phyloP scores from a whole-genome alignment of 2,329 filamentous ascomycete species.

The Ceratocystis huliohia region DNA sequence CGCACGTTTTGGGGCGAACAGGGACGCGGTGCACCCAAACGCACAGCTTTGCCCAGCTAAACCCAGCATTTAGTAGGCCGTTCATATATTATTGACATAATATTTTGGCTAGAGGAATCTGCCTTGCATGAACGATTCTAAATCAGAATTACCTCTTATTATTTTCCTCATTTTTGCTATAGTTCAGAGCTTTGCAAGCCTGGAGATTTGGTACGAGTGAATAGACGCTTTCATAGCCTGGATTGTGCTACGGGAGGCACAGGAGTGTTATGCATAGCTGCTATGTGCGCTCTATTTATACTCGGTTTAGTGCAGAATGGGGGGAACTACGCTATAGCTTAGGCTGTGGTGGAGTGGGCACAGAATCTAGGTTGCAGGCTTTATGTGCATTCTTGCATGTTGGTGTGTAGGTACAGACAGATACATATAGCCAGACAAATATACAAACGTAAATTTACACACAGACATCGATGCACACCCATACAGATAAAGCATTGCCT shows the following conservation, averaged over 20 bases:
- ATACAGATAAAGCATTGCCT: background rate
- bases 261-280: background rate
- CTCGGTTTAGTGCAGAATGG: too few relatives aligned
- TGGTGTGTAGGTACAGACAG: background rate
- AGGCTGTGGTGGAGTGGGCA: background rate
- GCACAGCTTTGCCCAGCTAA: background rate
- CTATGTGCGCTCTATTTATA: background rate
- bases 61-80: background rate
- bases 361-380: background rate
- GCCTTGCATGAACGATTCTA: background rate
- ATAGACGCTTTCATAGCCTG: background rate
- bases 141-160: background rate
- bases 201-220: background rate
- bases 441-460: background rate
- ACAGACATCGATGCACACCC: background rate
- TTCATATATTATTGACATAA: background rate
- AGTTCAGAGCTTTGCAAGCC: background rate
- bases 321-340: background rate
- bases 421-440: background rate
- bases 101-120: background rate
- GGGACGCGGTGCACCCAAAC: background rate
- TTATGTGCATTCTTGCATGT: background rate
- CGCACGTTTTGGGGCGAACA: background rate
- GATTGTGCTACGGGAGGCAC: background rate
- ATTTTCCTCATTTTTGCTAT: background rate